phyloP scores from a whole-genome alignment of 139 green algal genomes.

The Zygnema circumcarinatum region DNA sequence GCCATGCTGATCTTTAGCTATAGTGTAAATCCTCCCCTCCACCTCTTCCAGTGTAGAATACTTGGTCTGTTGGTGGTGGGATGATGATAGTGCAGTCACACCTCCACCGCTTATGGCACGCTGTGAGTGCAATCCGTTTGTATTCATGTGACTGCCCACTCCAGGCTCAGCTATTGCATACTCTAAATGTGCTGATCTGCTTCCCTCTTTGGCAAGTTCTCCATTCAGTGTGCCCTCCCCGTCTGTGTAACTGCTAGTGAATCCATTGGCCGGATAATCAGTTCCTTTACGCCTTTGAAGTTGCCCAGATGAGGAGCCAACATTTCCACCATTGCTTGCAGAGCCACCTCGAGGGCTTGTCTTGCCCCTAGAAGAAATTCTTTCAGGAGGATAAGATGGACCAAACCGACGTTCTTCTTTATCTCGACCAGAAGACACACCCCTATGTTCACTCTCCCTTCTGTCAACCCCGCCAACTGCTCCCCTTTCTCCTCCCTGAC shows the following conservation, averaged over 20 bases:
- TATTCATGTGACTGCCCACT: background rate
- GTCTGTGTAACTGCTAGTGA: background rate
- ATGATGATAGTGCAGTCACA: background rate
- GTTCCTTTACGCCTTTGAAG: background rate
- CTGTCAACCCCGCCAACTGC: background rate
- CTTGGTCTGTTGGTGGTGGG: slow-evolving; percentile 32
- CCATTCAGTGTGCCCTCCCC: background rate
- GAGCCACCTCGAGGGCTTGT: background rate
- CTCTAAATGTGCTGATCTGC: background rate
- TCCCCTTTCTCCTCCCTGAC: background rate
- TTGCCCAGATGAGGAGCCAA: background rate
- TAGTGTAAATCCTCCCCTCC: slow-evolving; percentile 81
- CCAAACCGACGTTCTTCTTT: background rate
- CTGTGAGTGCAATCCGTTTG: background rate
- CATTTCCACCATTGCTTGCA: background rate
- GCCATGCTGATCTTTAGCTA: slow-evolving; percentile 96
- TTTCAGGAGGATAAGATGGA: slow-evolving; percentile 18
- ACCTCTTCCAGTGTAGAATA: slow-evolving; percentile 80
- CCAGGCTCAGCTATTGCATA: background rate
- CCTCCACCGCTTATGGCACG: background rate
- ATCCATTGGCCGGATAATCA: background rate
- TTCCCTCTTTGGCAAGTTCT: background rate
- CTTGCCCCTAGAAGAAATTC: background rate
- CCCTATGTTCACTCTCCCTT: background rate
- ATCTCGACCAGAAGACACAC: background rate